phyloP scores from a whole-genome alignment of 345 rosid genomes.

The Lumnitzera littorea region DNA sequence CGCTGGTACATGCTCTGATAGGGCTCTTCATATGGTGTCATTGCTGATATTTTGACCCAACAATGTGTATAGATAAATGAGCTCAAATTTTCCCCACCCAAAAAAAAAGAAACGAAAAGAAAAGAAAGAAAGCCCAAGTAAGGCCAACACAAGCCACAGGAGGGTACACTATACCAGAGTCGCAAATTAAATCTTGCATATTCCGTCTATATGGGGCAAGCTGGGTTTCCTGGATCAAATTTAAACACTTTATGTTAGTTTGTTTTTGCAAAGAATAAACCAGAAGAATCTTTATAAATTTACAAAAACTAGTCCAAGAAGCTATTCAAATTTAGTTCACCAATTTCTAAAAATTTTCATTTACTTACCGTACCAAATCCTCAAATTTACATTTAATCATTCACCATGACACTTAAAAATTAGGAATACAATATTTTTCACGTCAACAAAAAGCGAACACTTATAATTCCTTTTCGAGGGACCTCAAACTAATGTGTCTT shows the following conservation, averaged over 20 bases:
- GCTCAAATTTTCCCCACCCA: constrained; percentile 6
- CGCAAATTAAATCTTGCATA: constrained; percentile 97
- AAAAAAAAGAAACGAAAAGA: constrained; percentile 4
- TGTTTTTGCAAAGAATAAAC: not conserved
- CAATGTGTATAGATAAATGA: constrained; percentile 14
- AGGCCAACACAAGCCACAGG: not conserved
- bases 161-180: constrained; percentile 56
- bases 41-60: constrained; percentile 34
- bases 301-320: not conserved
- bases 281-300: not conserved
- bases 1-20: constrained; percentile 95
- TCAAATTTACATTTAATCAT: too few relatives aligned
- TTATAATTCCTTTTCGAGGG: too few relatives aligned
- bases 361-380: too few relatives aligned
- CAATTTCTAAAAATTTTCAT: too few relatives aligned
- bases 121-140: not conserved
- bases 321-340: too few relatives aligned
- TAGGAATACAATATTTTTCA: too few relatives aligned
- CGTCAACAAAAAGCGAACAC: too few relatives aligned
- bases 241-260: not conserved
- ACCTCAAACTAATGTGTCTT: too few relatives aligned
- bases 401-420: too few relatives aligned
- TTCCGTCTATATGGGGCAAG: constrained; percentile 79
- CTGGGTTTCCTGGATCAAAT: constrained; percentile 83
- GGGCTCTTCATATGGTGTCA: constrained; percentile 94